phyloP scores from a whole-genome alignment of 108 stramenopile species.

The Pseudonitzschia multiseries region DNA sequence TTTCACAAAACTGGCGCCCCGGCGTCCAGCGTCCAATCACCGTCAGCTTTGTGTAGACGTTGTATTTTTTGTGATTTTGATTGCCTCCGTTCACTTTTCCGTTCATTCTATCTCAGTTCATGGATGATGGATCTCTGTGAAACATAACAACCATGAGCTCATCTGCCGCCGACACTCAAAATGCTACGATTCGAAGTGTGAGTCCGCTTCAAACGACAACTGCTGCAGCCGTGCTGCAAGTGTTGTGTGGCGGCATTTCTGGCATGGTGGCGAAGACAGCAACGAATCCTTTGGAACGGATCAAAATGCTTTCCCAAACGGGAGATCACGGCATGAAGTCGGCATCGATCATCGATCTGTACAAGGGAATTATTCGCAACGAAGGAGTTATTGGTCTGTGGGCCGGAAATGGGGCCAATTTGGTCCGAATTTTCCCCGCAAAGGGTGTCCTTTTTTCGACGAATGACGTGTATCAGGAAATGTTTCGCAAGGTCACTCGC shows the following conservation, averaged over 20 bases:
- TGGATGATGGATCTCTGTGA: too few relatives aligned
- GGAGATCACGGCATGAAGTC: conserved; percentile 60
- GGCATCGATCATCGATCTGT: conserved; percentile 41
- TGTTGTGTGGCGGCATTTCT: conserved; percentile 84
- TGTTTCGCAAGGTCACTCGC: conserved; percentile 29
- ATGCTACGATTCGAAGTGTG: background rate
- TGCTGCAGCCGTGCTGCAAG: conserved; percentile 52
- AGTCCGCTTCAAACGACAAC: background rate
- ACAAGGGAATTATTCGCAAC: conserved; percentile 63
- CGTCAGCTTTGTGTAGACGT: too few relatives aligned
- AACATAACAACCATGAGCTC: background rate
- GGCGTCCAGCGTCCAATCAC: too few relatives aligned
- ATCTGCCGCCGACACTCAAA: background rate
- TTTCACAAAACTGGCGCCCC: too few relatives aligned
- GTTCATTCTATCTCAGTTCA: too few relatives aligned
- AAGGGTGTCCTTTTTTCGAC: conserved; percentile 76
- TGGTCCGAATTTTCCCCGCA: conserved; percentile 85
- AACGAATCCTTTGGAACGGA: conserved; percentile 87
- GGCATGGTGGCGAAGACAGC: conserved; percentile 91
- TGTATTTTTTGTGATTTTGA: too few relatives aligned
- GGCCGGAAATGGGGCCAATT: conserved; percentile 89
- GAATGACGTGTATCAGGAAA: conserved; percentile 71
- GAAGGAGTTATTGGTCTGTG: conserved; percentile 84
- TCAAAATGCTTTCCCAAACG: conserved; percentile 88
- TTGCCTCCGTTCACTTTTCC: too few relatives aligned